Conservation (phyloP, 2,329 filamentous ascomycete species). For the Hymenoscyphus fructigenus region DNA sequence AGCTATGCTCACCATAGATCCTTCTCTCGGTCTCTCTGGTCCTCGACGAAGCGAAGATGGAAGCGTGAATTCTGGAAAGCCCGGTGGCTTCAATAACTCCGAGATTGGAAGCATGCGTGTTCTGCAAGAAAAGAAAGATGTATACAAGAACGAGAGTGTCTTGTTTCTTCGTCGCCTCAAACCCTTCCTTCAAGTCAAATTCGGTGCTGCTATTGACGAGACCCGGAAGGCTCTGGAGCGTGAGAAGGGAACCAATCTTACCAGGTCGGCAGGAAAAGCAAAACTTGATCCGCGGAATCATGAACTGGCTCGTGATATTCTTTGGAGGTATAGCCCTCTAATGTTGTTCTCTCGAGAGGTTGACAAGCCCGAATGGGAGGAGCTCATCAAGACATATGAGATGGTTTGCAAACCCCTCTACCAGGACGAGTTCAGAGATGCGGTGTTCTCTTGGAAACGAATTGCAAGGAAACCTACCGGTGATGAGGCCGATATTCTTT, state of each 20-base stretch:
- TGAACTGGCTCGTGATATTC: constrained; percentile 65
- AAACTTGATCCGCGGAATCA: constrained; percentile 73
- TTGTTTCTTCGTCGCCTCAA: constrained; percentile 77
- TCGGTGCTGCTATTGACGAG: constrained; percentile 71
- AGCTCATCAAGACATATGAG: constrained; percentile 77
- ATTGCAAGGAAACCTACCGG: constrained; percentile 71
- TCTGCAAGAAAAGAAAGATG: constrained; percentile 89
- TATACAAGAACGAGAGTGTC: constrained; percentile 74
- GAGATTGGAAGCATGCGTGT: constrained; percentile 81
- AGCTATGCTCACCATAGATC: constrained; percentile 91
- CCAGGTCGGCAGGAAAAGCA: constrained; percentile 45
- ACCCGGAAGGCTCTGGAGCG: constrained; percentile 59
- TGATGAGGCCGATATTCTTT: constrained; percentile 82
- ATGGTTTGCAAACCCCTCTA: constrained; percentile 74
- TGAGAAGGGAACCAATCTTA: constrained; percentile 51
- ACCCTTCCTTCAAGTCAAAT: constrained; percentile 79
- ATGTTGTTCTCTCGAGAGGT: constrained; percentile 87
- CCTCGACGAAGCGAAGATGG: constrained; percentile 42
- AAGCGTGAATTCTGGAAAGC: constrained; percentile 34
- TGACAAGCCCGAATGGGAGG: constrained; percentile 78
- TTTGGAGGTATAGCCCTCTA: constrained; percentile 87
- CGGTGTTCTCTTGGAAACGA: constrained; percentile 75
- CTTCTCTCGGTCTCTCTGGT: constrained; percentile 58
- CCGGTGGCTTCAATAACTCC: constrained; percentile 48
- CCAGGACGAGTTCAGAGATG: constrained; percentile 76